Conservation (phyloP, 176 grass and related monocot genomes). For the Cenchrus americanus region DNA sequence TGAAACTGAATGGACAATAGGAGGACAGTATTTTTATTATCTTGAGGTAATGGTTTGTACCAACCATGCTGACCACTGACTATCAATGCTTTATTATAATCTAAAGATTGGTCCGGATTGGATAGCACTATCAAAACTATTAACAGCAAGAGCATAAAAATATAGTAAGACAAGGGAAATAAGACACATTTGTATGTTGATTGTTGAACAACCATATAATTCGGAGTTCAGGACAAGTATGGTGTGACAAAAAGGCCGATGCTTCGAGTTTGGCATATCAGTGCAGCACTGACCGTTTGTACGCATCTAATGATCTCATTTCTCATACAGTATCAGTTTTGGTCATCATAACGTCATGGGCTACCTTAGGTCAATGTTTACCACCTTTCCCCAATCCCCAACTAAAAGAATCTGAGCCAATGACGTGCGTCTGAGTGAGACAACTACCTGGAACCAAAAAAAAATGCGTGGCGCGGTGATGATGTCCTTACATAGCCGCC, state of each 20-base stretch:
- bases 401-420: slow-evolving; percentile 15
- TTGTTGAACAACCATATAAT: slow-evolving; percentile 53
- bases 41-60: not conserved
- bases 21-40: not conserved
- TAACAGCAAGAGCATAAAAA: slow-evolving; percentile 16
- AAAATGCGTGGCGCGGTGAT: not conserved
- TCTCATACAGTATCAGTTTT: not conserved
- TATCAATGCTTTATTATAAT: not conserved
- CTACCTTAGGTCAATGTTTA: slow-evolving; percentile 15
- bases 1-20: not conserved
- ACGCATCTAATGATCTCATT: slow-evolving; percentile 23
- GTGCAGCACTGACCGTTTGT: slow-evolving; percentile 26
- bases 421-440: slow-evolving; percentile 11
- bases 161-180: slow-evolving; percentile 12
- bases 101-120: slow-evolving; percentile 13
- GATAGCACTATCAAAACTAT: slow-evolving; percentile 13
- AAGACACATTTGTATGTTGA: slow-evolving; percentile 6
- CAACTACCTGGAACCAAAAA: slow-evolving; percentile 33
- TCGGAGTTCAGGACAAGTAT: not conserved
- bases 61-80: slow-evolving; percentile 12
- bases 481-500: not conserved
- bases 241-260: slow-evolving; percentile 17
- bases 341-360: not conserved
- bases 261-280: slow-evolving; percentile 4
- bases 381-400: slow-evolving; percentile 8